These are phyloP conservation scores for Alternaria solani DNA, from an alignment of 2,329 filamentous ascomycete genomes.

Conservation along the genomic window DNA sequence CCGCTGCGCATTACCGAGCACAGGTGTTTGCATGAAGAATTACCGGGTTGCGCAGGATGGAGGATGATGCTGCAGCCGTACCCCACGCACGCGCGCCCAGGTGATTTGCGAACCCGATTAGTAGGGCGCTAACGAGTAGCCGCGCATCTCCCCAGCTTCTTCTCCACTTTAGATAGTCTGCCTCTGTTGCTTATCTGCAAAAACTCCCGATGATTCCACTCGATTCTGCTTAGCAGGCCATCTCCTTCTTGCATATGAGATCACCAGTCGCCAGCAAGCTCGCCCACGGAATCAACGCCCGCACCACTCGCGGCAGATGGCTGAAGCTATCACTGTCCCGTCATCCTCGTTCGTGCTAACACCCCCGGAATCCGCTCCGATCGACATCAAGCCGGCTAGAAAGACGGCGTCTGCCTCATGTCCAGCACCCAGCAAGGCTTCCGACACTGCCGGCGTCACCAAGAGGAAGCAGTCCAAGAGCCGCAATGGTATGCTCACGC, in stretches of 20 bases:
- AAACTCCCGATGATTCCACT: not conserved
- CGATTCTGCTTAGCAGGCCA: conserved; percentile 4
- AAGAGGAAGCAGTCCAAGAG: conserved; percentile 79
- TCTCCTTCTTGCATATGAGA: conserved; percentile 9
- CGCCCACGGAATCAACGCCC: conserved; percentile 20
- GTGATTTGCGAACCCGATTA: conserved; percentile 15
- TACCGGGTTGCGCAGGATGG: not conserved
- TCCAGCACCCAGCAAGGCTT: conserved; percentile 32
- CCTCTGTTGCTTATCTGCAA: conserved; percentile 23
- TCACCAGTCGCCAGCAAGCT: conserved; percentile 20
- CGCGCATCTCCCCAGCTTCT: conserved; percentile 27
- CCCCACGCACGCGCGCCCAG: conserved; percentile 22
- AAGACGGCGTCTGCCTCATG: conserved; percentile 33
- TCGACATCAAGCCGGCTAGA: conserved; percentile 22
- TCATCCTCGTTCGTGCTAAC: conserved; percentile 53
- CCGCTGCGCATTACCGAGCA: not conserved
- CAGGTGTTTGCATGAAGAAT: not conserved
- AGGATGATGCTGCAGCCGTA: conserved; percentile 6
- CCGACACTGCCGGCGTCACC: conserved; percentile 51
- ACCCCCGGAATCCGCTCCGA: conserved; percentile 18
- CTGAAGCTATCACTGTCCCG: conserved; percentile 67
- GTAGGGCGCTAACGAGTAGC: conserved; percentile 19
- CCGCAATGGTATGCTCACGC: conserved; percentile 69
- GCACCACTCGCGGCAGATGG: conserved; percentile 47
- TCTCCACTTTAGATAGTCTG: conserved; percentile 41